Evolutionary conservation across 306 rosid species (phyloP).

Genomic region (Acacia confusa): DNA sequence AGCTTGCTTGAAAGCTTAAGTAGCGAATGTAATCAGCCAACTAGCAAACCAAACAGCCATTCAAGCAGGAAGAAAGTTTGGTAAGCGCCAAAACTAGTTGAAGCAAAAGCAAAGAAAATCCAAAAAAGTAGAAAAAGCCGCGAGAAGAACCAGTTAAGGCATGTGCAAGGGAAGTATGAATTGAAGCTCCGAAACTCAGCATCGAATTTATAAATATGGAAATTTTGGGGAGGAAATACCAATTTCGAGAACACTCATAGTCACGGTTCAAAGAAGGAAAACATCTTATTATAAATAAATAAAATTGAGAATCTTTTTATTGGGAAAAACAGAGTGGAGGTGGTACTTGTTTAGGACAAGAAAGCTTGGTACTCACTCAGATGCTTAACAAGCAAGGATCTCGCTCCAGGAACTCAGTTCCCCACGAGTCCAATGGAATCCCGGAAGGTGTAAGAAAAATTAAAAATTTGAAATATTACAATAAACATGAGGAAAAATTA

Average conservation of each 20-base stretch:
- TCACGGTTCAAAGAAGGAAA: neutral
- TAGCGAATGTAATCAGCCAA: neutral
- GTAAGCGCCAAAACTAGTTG: constrained; percentile 37
- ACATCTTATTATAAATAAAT: neutral
- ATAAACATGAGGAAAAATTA: too few species aligned
- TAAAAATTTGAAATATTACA: neutral
- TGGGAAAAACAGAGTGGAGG: neutral
- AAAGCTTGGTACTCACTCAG: neutral
- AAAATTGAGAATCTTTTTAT: neutral
- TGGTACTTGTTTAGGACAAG: neutral
- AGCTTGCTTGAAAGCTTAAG: constrained; percentile 6
- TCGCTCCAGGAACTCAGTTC: too few species aligned
- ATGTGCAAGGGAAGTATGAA: neutral
- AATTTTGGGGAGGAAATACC: neutral
- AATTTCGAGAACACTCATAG: neutral
- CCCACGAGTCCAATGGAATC: neutral
- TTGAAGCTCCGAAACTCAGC: neutral
- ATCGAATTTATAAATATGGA: neutral
- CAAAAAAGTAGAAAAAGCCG: neutral
- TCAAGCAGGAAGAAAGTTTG: constrained; percentile 44
- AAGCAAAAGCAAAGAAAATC: constrained; percentile 21
- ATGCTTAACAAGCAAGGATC: neutral
- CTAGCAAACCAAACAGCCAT: constrained; percentile 31
- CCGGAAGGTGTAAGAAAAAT: neutral
- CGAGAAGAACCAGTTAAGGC: neutral